Evolutionary conservation across 164 flowering plant genomes (phyloP).

Genomic region (Vitis rotundifolia): DNA sequence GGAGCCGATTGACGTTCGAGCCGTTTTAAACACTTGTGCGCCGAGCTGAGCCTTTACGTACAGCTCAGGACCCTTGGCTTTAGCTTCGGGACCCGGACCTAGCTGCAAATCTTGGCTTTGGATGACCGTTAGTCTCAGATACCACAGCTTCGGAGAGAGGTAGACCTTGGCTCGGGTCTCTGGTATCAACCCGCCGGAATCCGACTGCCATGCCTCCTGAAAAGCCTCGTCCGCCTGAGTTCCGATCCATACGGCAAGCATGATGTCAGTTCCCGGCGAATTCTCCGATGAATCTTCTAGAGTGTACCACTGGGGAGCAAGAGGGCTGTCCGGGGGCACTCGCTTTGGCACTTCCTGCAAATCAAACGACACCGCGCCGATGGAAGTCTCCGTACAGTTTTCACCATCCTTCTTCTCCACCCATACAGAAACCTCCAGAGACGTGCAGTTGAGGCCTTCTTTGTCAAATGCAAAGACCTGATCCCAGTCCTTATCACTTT

Average conservation of each 20-base stretch:
- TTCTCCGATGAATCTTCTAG: conserved; percentile 59
- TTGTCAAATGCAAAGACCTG: conserved; percentile 90
- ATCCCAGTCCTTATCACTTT: conserved; percentile 71
- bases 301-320: conserved; percentile 97
- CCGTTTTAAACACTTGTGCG: conserved; percentile 76
- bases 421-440: conserved; percentile 76
- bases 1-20: conserved; percentile 37
- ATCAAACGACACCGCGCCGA: conserved; percentile 85
- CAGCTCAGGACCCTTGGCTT: conserved; percentile 51
- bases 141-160: conserved; percentile 97
- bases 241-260: conserved; percentile 94
- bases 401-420: conserved; percentile 33
- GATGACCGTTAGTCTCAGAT: conserved; percentile 90
- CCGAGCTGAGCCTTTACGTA: conserved; percentile 90
- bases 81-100: conserved; percentile 47
- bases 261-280: conserved; percentile 57
- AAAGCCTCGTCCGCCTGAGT: conserved; percentile 97
- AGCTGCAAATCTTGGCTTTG: conserved; percentile 91
- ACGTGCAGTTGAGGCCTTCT: conserved; percentile 69
- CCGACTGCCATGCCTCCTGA: conserved; percentile 97
- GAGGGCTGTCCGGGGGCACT: conserved; percentile 94
- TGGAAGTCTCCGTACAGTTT: conserved; percentile 28
- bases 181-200: conserved; percentile 80
- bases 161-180: conserved; percentile 93
- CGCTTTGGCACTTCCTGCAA: conserved; percentile 84